Evolutionary conservation across 2,329 filamentous ascomycete genomes (phyloP).

Genomic region (Diaporthe sp.): DNA sequence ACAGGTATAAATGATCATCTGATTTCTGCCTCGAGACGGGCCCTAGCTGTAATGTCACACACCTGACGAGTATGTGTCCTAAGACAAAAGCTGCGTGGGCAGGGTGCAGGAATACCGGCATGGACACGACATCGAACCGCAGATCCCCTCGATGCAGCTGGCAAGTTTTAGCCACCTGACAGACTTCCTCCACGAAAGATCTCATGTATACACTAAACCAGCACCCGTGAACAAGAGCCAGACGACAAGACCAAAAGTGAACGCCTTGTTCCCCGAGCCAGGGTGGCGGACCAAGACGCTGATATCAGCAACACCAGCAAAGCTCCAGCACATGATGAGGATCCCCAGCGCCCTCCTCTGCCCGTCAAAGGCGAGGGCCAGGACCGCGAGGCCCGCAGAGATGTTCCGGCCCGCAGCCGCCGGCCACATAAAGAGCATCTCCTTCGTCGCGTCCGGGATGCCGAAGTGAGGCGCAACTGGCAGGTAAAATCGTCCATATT

Average conservation of each 20-base stretch:
- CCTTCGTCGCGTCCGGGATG: background rate
- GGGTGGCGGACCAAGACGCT: background rate
- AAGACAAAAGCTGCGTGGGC: too few relatives aligned
- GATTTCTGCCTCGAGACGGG: too few relatives aligned
- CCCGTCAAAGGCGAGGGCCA: background rate
- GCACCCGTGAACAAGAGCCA: background rate
- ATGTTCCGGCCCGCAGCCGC: conserved; percentile 7
- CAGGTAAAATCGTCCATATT: background rate
- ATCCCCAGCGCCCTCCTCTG: conserved; percentile 17
- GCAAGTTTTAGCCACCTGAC: background rate
- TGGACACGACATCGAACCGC: too few relatives aligned
- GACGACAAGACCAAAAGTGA: background rate
- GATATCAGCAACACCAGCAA: conserved; percentile 14
- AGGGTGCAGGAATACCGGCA: too few relatives aligned
- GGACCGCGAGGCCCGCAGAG: background rate
- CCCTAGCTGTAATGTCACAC: too few relatives aligned
- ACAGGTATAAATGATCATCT: too few relatives aligned
- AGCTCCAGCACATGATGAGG: conserved; percentile 16
- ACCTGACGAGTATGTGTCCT: too few relatives aligned
- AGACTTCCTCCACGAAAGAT: background rate
- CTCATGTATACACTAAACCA: background rate
- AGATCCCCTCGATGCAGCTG: too few relatives aligned
- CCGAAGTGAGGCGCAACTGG: conserved; percentile 5
- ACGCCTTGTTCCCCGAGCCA: conserved; percentile 6
- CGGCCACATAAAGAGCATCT: conserved; percentile 18